Conservation (phyloP, 495 filamentous ascomycete species). For the Aspergillus ellipticus region DNA sequence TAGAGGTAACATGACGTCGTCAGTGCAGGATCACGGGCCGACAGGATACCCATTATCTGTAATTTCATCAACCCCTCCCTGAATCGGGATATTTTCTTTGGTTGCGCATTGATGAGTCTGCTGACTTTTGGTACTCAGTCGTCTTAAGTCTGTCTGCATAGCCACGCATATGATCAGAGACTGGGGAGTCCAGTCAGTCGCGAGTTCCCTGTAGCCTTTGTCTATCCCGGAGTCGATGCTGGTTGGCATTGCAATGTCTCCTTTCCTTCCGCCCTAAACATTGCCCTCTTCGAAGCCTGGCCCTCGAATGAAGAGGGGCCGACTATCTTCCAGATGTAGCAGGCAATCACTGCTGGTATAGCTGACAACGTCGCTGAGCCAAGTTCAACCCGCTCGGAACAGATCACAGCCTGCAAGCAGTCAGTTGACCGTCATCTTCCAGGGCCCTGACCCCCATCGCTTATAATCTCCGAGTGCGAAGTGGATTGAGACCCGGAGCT, state of each 20-base stretch:
- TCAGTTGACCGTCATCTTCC: not conserved
- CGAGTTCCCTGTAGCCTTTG: not conserved
- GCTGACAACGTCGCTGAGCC: not conserved
- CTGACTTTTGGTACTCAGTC: not conserved
- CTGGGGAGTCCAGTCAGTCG: not conserved
- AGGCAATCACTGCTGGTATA: not conserved
- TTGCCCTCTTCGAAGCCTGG: not conserved
- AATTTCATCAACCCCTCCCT: too few relatives aligned
- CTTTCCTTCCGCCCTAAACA: not conserved
- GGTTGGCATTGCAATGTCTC: not conserved
- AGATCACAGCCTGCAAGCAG: not conserved
- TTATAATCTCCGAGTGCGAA: not conserved
- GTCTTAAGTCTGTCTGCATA: not conserved
- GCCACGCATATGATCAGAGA: not conserved
- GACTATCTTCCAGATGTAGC: not conserved
- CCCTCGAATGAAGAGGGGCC: not conserved
- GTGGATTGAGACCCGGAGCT: too few relatives aligned
- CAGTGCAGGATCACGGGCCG: not conserved
- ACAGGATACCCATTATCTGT: not conserved
- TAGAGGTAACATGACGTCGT: not conserved
- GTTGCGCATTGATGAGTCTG: not conserved
- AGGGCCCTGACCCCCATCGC: not conserved
- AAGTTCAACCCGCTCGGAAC: not conserved
- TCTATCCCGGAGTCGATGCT: not conserved
- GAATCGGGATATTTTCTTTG: not conserved